A percentile compares a stretch with the other conserved stretches of the same genome.
Evolutionary conservation across 2,329 filamentous ascomycete species (phyloP).

Genomic region (Apiospora aurea): DNA sequence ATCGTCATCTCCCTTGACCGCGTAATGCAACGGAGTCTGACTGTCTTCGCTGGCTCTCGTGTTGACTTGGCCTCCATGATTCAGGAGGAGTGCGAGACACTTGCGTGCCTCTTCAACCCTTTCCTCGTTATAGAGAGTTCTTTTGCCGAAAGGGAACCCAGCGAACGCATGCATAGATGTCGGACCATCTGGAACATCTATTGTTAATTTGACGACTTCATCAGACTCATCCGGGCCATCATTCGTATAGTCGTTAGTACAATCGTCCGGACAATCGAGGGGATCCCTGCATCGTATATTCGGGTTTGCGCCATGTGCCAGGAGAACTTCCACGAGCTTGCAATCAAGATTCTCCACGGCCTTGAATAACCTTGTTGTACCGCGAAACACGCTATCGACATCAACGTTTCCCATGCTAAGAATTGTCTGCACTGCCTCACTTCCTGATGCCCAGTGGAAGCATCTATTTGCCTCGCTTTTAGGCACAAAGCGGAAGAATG

Average conservation of each 20-base stretch:
- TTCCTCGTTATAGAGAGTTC: neutral
- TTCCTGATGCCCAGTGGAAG: neutral
- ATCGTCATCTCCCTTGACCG: neutral
- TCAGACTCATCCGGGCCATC: neutral
- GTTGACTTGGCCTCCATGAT: conserved; percentile 8
- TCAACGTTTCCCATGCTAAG: neutral
- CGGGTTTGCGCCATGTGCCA: neutral
- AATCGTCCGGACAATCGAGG: no score
- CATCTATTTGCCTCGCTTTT: neutral
- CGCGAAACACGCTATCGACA: neutral
- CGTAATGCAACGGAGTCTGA: neutral
- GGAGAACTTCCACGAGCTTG: neutral
- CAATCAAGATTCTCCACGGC: neutral
- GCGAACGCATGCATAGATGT: neutral
- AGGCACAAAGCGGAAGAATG: neutral
- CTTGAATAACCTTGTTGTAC: neutral
- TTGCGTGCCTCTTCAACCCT: neutral
- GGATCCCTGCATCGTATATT: neutral
- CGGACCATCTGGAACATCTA: neutral
- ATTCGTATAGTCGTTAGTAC: no score
- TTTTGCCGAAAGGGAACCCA: neutral
- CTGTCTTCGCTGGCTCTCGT: neutral
- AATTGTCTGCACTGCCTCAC: neutral
- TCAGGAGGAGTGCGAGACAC: conserved; percentile 12
- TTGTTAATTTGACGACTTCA: neutral